Evolutionary conservation across 2,329 filamentous ascomycete species (phyloP).

Genomic region (Shiraia sp.): DNA sequence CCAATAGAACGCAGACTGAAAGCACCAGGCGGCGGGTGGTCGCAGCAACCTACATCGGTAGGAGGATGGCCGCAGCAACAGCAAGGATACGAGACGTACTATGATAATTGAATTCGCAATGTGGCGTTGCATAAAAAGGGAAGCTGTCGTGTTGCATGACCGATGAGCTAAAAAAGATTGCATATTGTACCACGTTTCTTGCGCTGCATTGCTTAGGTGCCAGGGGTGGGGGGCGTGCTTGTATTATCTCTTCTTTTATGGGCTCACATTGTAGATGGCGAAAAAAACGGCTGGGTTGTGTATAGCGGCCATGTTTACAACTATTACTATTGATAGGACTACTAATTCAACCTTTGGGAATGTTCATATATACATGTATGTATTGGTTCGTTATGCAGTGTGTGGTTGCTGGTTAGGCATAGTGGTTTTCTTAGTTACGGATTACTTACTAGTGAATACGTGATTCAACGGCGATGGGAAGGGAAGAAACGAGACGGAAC

Average conservation of each 20-base stretch:
- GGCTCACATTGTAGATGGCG: constrained; percentile 9
- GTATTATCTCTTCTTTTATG: too few species aligned
- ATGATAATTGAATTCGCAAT: constrained; percentile 43
- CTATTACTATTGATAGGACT: background rate
- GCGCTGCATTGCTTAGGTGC: constrained; percentile 32
- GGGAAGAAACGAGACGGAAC: too few species aligned
- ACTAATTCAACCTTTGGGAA: too few species aligned
- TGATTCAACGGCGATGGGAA: too few species aligned
- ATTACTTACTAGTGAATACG: too few species aligned
- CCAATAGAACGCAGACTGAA: constrained; percentile 49
- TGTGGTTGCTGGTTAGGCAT: too few species aligned
- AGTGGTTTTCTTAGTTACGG: too few species aligned
- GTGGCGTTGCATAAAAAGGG: constrained; percentile 34
- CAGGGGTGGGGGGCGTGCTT: constrained; percentile 8
- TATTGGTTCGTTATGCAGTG: too few species aligned
- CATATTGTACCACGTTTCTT: constrained; percentile 33
- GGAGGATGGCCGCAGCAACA: constrained; percentile 41
- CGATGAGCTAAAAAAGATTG: constrained; percentile 28
- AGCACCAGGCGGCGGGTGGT: constrained; percentile 41
- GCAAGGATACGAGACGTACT: constrained; percentile 45
- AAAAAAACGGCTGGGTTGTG: constrained; percentile 1
- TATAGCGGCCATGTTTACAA: background rate
- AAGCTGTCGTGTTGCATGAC: constrained; percentile 20
- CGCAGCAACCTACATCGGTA: constrained; percentile 42
- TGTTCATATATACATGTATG: too few species aligned